Evolutionary conservation across 148 eudicot species (phyloP).

Genomic region (Vaccinium macrocarpon): DNA sequence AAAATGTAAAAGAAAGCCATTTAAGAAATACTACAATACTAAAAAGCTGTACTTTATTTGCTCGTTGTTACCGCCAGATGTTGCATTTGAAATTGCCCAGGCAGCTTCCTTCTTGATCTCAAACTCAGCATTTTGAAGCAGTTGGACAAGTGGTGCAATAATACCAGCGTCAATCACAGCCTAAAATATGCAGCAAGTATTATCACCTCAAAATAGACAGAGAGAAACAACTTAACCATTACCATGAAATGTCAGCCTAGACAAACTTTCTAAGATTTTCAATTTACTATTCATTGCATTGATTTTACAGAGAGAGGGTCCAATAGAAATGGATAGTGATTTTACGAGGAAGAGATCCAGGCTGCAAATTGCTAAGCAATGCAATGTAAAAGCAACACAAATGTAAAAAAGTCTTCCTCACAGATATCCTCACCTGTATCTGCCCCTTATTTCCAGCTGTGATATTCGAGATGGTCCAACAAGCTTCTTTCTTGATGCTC

Average conservation of each 20-base stretch:
- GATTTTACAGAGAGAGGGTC: not conserved
- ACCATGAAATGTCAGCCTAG: not conserved
- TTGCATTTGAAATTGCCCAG: slow-evolving; percentile 90
- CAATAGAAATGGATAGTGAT: not conserved
- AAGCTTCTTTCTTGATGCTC: slow-evolving; percentile 90
- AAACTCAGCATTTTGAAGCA: slow-evolving; percentile 83
- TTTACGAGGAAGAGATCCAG: not conserved
- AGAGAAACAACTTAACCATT: not conserved
- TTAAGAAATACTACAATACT: not conserved
- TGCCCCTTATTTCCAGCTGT: slow-evolving; percentile 89
- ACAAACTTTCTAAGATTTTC: not conserved
- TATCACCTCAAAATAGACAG: not conserved
- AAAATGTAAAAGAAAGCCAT: not conserved
- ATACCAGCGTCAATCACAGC: slow-evolving; percentile 68
- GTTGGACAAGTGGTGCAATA: slow-evolving; percentile 58
- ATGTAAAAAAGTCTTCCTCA: not conserved
- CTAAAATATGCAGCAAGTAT: slow-evolving; percentile 26
- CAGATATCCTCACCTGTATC: slow-evolving; percentile 56
- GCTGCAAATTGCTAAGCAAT: not conserved
- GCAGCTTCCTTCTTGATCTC: slow-evolving; percentile 96
- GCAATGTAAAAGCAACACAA: not conserved
- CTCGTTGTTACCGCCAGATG: slow-evolving; percentile 81
- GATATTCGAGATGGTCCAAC: slow-evolving; percentile 91
- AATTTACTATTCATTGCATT: not conserved
- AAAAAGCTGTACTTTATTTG: slow-evolving; percentile 62